Base-by-base conservation (phyloP, 2,329 filamentous ascomycete species). In the Fusarium musae region DNA sequence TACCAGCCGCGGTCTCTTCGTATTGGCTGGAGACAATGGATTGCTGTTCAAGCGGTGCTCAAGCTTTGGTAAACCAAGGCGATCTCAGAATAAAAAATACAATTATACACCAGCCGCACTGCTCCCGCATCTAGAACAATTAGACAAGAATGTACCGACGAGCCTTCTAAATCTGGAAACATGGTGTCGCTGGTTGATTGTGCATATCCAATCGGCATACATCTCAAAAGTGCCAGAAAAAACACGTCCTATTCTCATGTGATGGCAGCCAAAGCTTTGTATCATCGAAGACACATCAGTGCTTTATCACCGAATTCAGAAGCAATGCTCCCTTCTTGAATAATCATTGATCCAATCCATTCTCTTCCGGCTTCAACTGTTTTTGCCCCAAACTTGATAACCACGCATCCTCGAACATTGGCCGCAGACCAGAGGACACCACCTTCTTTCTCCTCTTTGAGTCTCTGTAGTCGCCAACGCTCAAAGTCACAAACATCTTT, bases 311-410 rank as follows among this genome's bases (percentile, higher is more conserved):
- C 96, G 85, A 98, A 98, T 17, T 89, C 83, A 58, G 84, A 81
- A 21, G 87, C 83, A 15, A 97, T 86, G 70, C 89, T 95, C 3
- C 93, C 93, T 80, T 97, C 94, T 70, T 90, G 87, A 50, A 86
- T 83, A 52, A 97, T 84, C 89, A 98, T 93, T 11, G 86, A 87
- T 15, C 91, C 90, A 65, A 98, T 86, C 94, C 95, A 98, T 52
- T 88, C 84, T 74, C 93, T 90, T 8, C 92, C 95, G 32, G 92
- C 92, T 80, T 98, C 95, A 30, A 97, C 92, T 49, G 92, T 92
- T 61, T 87, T 87, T 3, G 95, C 93, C 3, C 93, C 94, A 80
- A 98, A 97, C 81, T 98, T 98, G 75, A 98, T 92, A 32, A 98
- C 87, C 7, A 96, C 92, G 78, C 96, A 97, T 8, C 94, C 92